Evolutionary conservation across 1,284 basidiomycete species (phyloP), one percentile per base, ranked within the genome.

Genomic region (Pseudozyma hubeiensis): DNA sequence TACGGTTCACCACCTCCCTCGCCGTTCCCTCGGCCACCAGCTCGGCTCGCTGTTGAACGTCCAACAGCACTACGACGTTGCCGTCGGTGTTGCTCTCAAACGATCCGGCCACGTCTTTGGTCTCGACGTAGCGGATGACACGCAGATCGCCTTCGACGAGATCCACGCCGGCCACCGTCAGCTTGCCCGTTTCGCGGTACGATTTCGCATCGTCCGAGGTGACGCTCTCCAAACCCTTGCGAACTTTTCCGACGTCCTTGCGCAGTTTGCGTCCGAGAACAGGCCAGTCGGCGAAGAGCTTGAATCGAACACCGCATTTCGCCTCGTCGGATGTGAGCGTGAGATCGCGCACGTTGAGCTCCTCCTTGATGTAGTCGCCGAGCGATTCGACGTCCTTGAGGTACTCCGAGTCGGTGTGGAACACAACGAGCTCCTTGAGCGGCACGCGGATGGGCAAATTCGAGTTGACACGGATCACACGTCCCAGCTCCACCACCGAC

Each of bases 271-370:
- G 90, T 34, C 97, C 97, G 53, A 99, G 89, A 7, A 93, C 91
- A n/a, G 90, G 88, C 93, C 94, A 99, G 87, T 99, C 97, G 14
- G 97, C 97, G 30, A 91, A 90, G 5, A 92, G 94, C 73, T 90
- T 90, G 88, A 97, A 99, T 78, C 90, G 90, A 78, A 98, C 92
- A 37, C 95, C 94, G 43, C 93, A 93, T 49, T 89, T 86, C 17
- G 87, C 86, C 86, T 99, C 97, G 85, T 97, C 93, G 5, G 91
- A 91, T 49, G 91, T 94, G 87, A 97, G 93, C 69, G 92, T 85
- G 73, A 99, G 87, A 75, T 93, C 91, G 53, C 93, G 92, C 57
- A 99, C 90, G 86, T 99, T 99, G 82, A 99, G 90, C 86, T 99
- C 97, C 45, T 93, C 95, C 81, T 91, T 88, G 79, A 99, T 91